phyloP scores from a whole-genome alignment of 2,329 filamentous ascomycete genomes.

The Verticillium zaregamsianum region DNA sequence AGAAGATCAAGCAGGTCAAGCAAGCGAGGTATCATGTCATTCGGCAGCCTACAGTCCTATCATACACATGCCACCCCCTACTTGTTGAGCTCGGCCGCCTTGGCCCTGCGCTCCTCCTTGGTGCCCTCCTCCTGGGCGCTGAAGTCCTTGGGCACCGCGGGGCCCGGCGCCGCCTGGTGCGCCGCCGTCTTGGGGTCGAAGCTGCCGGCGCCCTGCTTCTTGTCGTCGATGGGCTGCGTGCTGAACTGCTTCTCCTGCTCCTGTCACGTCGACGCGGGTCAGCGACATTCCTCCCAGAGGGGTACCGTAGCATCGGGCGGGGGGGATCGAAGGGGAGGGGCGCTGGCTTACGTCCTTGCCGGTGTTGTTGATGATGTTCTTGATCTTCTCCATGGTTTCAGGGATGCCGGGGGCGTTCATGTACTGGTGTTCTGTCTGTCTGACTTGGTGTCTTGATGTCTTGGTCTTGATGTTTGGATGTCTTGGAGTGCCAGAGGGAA shows the following conservation, averaged over 20 bases:
- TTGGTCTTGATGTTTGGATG: background rate
- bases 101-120: conserved; percentile 64
- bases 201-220: conserved; percentile 19
- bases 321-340: too few species aligned
- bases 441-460: conserved; percentile 1
- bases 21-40: too few species aligned
- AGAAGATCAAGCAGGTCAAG: too few species aligned
- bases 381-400: conserved; percentile 12
- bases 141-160: conserved; percentile 50
- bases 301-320: too few species aligned
- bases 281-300: too few species aligned
- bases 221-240: conserved; percentile 39
- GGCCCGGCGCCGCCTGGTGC: conserved; percentile 53
- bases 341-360: conserved; percentile 10
- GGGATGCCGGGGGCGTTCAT: background rate
- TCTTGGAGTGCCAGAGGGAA: background rate
- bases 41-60: background rate
- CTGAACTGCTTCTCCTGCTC: conserved; percentile 38
- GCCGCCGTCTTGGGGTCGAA: conserved; percentile 45
- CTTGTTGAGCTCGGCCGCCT: conserved; percentile 64
- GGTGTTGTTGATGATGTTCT: conserved; percentile 15
- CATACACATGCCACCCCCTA: background rate
- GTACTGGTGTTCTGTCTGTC: background rate
- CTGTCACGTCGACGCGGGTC: conserved; percentile 4
- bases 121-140: conserved; percentile 52